These are phyloP conservation scores for Xylariaceae sp. DNA, from an alignment of 2,329 filamentous ascomycete species.

Conservation along the genomic window DNA sequence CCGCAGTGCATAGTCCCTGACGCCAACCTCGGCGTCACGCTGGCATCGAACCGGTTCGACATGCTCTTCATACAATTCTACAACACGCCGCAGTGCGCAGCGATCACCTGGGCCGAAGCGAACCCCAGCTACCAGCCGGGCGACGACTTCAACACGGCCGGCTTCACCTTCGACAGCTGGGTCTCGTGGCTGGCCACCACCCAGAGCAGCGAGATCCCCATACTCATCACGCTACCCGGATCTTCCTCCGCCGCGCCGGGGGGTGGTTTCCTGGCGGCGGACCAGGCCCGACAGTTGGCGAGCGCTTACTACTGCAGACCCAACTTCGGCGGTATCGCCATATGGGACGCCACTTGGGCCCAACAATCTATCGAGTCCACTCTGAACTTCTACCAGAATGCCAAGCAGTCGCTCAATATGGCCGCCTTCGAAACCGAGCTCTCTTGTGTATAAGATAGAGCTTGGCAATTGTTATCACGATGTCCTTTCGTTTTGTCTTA, in stretches of 20 bases:
- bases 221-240: slow-evolving; percentile 41
- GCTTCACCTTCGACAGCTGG: slow-evolving; percentile 43
- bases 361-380: slow-evolving; percentile 27
- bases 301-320: slow-evolving; percentile 35
- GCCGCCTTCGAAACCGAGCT: neutral
- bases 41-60: slow-evolving; percentile 32
- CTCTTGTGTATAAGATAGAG: neutral
- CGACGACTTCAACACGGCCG: slow-evolving; percentile 17
- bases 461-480: too few relatives aligned
- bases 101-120: slow-evolving; percentile 27
- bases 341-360: slow-evolving; percentile 41
- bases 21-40: slow-evolving; percentile 27
- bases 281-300: slow-evolving; percentile 34
- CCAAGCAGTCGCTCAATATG: slow-evolving; percentile 11
- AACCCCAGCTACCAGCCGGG: slow-evolving; percentile 29
- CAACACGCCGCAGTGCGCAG: slow-evolving; percentile 39
- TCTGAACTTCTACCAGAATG: slow-evolving; percentile 19
- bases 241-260: slow-evolving; percentile 25
- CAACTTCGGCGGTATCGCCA: slow-evolving; percentile 41
- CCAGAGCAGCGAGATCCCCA: slow-evolving; percentile 34
- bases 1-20: slow-evolving; percentile 43
- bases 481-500: too few relatives aligned
- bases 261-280: slow-evolving; percentile 34
- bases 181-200: slow-evolving; percentile 32
- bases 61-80: slow-evolving; percentile 47